Conservation (phyloP, 768 basidiomycete genomes). For the Piloderma croceum region DNA sequence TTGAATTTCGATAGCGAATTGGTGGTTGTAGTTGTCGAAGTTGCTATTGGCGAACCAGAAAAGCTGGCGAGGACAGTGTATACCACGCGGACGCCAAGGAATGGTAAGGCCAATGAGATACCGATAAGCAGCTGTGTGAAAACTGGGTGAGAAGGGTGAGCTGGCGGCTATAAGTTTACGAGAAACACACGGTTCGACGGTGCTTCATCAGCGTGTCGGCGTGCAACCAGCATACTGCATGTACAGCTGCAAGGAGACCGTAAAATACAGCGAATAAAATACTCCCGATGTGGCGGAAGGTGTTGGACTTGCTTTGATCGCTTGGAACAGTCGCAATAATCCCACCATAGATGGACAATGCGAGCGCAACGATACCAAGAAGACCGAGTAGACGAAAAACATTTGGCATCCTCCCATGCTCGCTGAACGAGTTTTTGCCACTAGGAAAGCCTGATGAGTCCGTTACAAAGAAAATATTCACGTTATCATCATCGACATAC, state of each 20-base stretch:
- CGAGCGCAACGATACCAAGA: constrained; percentile 21
- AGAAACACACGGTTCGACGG: constrained; percentile 37
- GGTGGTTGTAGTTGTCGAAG: constrained; percentile 33
- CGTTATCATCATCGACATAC: constrained; percentile 20
- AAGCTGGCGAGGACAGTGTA: constrained; percentile 53
- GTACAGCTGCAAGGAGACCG: constrained; percentile 38
- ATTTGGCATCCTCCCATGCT: not conserved
- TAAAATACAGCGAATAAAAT: constrained; percentile 31
- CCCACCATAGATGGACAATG: constrained; percentile 30
- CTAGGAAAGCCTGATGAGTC: not conserved
- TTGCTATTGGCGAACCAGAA: constrained; percentile 26
- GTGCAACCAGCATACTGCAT: constrained; percentile 36
- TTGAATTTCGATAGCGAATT: constrained; percentile 47
- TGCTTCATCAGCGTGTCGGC: constrained; percentile 37
- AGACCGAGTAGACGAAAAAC: constrained; percentile 26
- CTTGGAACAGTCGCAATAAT: constrained; percentile 9
- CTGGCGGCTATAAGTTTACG: constrained; percentile 1
- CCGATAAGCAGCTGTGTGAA: constrained; percentile 48
- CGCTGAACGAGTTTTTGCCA: not conserved
- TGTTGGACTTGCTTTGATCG: constrained; percentile 15
- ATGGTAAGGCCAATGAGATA: constrained; percentile 50
- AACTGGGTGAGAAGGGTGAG: not conserved
- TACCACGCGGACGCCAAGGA: constrained; percentile 51
- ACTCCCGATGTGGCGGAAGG: constrained; percentile 28
- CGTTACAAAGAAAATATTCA: too few species aligned